Base-by-base conservation (phyloP, 805 yeast genomes). In the Candida succiphila region DNA sequence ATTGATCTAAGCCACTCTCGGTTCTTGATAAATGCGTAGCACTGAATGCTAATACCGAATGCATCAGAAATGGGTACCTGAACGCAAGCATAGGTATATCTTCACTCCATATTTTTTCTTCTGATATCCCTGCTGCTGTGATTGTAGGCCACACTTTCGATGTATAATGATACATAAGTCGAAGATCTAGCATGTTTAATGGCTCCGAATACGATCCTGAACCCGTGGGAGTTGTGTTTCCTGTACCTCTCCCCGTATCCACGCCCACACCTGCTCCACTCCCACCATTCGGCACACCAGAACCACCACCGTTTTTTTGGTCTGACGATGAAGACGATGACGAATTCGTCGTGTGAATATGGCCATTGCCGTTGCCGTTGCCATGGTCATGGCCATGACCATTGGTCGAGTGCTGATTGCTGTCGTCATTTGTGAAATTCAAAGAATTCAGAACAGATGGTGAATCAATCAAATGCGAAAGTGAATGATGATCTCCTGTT, bases 41-140 rank as follows among this genome's bases (percentile, higher is more conserved):
- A 36, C 94, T 78, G 48, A 89, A 84, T 18, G 95, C 95, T 34
- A 89, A 62, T 12, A 89, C 67, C 1, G 94, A 78, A 51, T 89
- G 96, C 96, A 89, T 86, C 43, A 89, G 63, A 48, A 85, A 87
- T 13, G 95, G 95, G 51, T 78, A 79, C 36, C 78, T 73, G 58
- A 88, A 86, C 5, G 96, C 95, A 37, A 88, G 63, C 61, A 78
- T 73, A 0, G 96, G 96, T 17, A 89, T 86, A 44, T 85, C 94
- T 33, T 72, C 75, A 34, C 78, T 74, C 96, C 96, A 89, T 25
- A 88, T 80, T 42, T 79, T 73, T 21, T 78, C 75, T 42, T 81
- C 94, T 22, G 89, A 80, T 23, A 88, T 85, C 2, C 95, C 95
- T 1, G 96, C 94, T 2, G 79, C 86, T 0, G 94, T 81, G 30